Evolutionary conservation across 1,284 basidiomycete species (phyloP).

Genomic region (Heterobasidion parviporum): DNA sequence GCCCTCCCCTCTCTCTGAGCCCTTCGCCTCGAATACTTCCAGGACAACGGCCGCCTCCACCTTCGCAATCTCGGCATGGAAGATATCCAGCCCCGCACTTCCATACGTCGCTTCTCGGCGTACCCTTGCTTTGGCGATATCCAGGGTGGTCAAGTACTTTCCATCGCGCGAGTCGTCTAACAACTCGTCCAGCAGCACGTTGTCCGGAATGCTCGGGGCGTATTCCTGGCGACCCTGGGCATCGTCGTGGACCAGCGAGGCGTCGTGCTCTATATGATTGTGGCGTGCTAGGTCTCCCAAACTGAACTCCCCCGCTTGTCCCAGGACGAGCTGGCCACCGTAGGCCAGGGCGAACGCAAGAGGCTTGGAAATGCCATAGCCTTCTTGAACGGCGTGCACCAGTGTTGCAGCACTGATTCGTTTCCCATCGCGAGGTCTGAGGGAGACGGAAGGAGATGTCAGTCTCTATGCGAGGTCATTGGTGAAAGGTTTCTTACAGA

Average conservation of each 20-base stretch:
- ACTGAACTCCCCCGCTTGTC: no score
- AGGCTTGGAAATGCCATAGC: conserved; percentile 17
- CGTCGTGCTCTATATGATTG: no score
- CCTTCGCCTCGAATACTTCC: conserved; percentile 16
- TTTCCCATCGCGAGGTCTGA: conserved; percentile 18
- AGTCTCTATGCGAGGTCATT: no score
- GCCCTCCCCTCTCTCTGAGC: conserved; percentile 1
- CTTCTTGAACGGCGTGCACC: conserved; percentile 15
- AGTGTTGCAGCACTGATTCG: conserved; percentile 16
- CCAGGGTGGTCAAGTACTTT: conserved; percentile 16
- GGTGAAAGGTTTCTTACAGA: conserved; percentile 10
- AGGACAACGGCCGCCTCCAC: conserved; percentile 24
- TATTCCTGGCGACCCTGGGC: no score
- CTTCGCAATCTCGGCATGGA: conserved; percentile 24
- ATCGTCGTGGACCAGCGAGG: no score
- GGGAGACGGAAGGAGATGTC: no score
- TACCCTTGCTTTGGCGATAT: conserved; percentile 19
- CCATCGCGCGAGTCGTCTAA: conserved; percentile 11
- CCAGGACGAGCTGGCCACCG: no score
- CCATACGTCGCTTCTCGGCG: conserved; percentile 14
- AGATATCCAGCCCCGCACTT: conserved; percentile 14
- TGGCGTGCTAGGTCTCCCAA: no score
- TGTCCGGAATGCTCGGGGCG: no score
- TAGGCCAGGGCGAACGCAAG: conserved; percentile 18
- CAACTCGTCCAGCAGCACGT: no score